A percentile compares a stretch with the other conserved stretches of the same genome.
Conservation (phyloP, 179 eudicot species). For the Spergularia azorica region DNA sequence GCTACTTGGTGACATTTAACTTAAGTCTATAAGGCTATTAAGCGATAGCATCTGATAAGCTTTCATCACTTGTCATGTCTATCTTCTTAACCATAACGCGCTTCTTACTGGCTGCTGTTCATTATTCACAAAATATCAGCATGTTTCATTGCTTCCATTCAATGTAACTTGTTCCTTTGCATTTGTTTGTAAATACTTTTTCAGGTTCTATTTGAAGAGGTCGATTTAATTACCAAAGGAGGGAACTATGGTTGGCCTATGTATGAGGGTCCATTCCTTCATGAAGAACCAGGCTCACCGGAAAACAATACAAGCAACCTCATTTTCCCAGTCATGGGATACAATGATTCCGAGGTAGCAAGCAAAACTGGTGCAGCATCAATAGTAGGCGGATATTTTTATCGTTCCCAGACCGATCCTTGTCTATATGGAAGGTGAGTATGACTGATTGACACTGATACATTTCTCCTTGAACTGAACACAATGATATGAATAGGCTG, state of each 20-base stretch:
- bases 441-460: neutral
- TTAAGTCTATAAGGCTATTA: too few relatives aligned
- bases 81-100: too few relatives aligned
- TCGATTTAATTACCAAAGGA: slow-evolving; percentile 23
- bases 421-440: slow-evolving; percentile 28
- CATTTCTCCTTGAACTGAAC: too few relatives aligned
- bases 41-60: too few relatives aligned
- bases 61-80: too few relatives aligned
- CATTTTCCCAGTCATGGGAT: slow-evolving; percentile 30
- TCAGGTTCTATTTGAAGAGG: slow-evolving; percentile 29
- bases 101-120: too few relatives aligned
- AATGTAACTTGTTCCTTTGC: neutral
- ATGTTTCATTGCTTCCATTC: too few relatives aligned
- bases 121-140: too few relatives aligned
- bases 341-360: slow-evolving; percentile 17
- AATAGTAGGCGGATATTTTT: slow-evolving; percentile 28
- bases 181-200: neutral
- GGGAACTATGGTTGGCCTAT: slow-evolving; percentile 35
- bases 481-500: too few relatives aligned
- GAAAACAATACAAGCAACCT: slow-evolving; percentile 8
- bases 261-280: slow-evolving; percentile 29
- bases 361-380: slow-evolving; percentile 19
- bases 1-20: too few relatives aligned
- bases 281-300: neutral
- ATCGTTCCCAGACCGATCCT: slow-evolving; percentile 30